Conservation (phyloP, 2,329 filamentous ascomycete genomes). For the Colletotrichum caudatum region DNA sequence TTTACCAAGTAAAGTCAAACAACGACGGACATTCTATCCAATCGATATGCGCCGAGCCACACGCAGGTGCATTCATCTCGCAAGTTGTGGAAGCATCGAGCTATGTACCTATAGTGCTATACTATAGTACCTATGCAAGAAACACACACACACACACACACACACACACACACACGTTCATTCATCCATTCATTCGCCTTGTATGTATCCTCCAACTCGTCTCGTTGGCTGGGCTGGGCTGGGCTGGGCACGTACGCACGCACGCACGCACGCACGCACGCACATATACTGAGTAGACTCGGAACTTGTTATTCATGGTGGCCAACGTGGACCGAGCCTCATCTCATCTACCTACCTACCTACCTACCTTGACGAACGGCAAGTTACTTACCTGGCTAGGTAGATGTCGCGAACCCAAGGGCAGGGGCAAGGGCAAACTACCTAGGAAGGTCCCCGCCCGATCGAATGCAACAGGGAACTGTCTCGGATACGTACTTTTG, state of each 20-base stretch:
- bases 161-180: background rate
- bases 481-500: too few species aligned
- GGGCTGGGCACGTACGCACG: too few species aligned
- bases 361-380: too few species aligned
- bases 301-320: background rate
- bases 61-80: slow-evolving; percentile 18
- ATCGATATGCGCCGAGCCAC: slow-evolving; percentile 9
- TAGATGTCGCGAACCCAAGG: too few species aligned
- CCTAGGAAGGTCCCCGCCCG: too few species aligned
- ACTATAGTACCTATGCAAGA: background rate
- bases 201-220: too few species aligned
- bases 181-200: background rate
- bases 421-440: too few species aligned
- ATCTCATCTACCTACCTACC: too few species aligned
- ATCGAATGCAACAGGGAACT: too few species aligned
- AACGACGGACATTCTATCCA: slow-evolving; percentile 6
- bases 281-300: background rate
- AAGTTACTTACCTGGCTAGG: too few species aligned
- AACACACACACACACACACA: background rate
- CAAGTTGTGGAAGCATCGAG: slow-evolving; percentile 7
- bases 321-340: background rate
- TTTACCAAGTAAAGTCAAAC: background rate
- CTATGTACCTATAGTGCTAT: background rate
- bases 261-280: too few species aligned
- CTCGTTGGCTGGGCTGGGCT: background rate